Evolutionary conservation across 371 early-diverging fungal genomes (phyloP).

Genomic region (Mortierella sp.): DNA sequence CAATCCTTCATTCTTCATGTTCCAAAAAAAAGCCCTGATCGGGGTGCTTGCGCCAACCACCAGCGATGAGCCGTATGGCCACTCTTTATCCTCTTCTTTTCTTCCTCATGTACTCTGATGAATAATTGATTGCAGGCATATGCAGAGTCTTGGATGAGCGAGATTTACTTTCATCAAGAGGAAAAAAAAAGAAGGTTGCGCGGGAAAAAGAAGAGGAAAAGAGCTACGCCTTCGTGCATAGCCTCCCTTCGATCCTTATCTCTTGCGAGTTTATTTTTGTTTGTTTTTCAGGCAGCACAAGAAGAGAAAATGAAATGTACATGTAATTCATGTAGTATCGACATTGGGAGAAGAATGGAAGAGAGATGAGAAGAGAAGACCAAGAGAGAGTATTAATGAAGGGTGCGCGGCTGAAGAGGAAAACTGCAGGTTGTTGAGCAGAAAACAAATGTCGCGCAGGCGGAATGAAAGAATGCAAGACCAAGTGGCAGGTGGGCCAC

Average conservation of each 20-base stretch:
- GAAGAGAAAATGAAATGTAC: neutral
- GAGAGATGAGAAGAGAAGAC: neutral
- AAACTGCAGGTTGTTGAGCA: neutral
- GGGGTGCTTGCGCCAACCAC: no score
- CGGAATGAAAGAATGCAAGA: neutral
- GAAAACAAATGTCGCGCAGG: neutral
- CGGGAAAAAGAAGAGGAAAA: neutral
- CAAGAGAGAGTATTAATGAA: neutral
- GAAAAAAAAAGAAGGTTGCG: neutral
- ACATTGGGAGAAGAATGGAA: neutral
- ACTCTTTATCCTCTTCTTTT: no score
- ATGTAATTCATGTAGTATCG: neutral
- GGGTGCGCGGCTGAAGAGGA: neutral
- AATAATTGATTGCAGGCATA: no score
- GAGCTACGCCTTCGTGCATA: constrained; percentile 4
- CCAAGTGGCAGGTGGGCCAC: neutral
- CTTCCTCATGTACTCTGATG: no score
- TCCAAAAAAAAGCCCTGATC: no score
- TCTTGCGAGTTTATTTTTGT: neutral
- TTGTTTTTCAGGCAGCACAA: neutral
- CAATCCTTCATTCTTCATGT: no score
- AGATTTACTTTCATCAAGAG: neutral
- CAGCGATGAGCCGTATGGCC: no score
- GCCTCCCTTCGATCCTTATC: neutral
- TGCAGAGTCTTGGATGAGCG: no score